phyloP scores from a whole-genome alignment of 768 basidiomycete species.

The Tylopilus sp. region DNA sequence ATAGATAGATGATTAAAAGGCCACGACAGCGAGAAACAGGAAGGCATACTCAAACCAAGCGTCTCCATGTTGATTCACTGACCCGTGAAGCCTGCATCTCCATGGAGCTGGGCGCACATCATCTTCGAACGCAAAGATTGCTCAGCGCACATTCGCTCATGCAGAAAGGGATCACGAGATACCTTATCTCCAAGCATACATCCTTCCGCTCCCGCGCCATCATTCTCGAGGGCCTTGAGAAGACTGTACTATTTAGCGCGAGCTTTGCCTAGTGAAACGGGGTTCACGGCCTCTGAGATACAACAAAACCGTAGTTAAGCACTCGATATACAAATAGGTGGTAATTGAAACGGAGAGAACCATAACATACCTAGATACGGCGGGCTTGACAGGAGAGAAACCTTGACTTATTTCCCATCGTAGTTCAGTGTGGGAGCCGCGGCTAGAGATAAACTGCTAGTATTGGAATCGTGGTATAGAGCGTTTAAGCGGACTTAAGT shows the following conservation, averaged over 20 bases:
- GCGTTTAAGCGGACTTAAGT: constrained; percentile 51
- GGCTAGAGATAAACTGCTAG: constrained; percentile 33
- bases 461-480: background rate
- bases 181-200: constrained; percentile 34
- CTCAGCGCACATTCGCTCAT: too few species aligned
- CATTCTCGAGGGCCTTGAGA: constrained; percentile 56
- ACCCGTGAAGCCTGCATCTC: too few species aligned
- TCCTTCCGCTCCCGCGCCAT: constrained; percentile 15
- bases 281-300: constrained; percentile 81
- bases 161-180: background rate
- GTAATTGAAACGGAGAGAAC: constrained; percentile 9
- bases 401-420: too few species aligned
- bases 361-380: constrained; percentile 59
- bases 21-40: constrained; percentile 10
- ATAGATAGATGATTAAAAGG: constrained; percentile 35
- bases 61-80: too few species aligned
- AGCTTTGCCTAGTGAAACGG: constrained; percentile 85
- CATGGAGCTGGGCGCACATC: too few species aligned
- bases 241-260: constrained; percentile 88
- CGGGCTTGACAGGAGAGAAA: constrained; percentile 78
- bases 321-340: too few species aligned
- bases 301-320: too few species aligned
- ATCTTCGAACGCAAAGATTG: too few species aligned
- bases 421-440: constrained; percentile 64
- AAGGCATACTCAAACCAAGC: too few species aligned